These are phyloP conservation scores for Phlebopus sp. DNA, from an alignment of 1,284 basidiomycete species.

Conservation along the genomic window DNA sequence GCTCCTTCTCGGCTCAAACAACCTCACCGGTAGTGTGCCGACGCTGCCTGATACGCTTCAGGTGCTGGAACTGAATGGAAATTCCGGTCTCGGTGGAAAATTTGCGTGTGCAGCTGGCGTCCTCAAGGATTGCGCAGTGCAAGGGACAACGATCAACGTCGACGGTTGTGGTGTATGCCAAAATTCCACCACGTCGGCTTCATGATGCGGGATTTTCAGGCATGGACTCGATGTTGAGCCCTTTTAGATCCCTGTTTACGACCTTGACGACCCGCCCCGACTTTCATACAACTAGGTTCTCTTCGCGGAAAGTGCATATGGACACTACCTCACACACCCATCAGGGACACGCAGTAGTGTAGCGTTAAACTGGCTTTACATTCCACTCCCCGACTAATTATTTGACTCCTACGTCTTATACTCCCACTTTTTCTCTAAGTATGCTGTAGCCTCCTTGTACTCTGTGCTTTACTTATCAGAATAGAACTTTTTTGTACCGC, in stretches of 20 bases:
- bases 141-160: constrained; percentile 20
- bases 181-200: constrained; percentile 11
- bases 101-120: constrained; percentile 16
- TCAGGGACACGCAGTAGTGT: constrained; percentile 12
- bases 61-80: constrained; percentile 29
- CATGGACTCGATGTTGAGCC: not conserved
- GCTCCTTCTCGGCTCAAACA: constrained; percentile 33
- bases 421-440: not conserved
- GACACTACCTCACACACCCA: constrained; percentile 7
- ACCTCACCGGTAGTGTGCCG: constrained; percentile 32
- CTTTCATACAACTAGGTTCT: not conserved
- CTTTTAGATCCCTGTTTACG: constrained; percentile 5
- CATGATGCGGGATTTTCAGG: not conserved
- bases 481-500: too few relatives aligned
- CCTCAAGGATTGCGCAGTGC: constrained; percentile 20
- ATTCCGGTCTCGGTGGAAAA: constrained; percentile 27
- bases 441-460: too few relatives aligned
- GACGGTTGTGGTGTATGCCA: constrained; percentile 24
- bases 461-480: too few relatives aligned
- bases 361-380: constrained; percentile 10
- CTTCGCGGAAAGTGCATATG: constrained; percentile 1
- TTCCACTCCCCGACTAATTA: not conserved
- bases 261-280: not conserved
- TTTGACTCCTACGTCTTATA: not conserved
- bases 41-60: constrained; percentile 32